A percentile compares a stretch with the other conserved stretches of the same genome.
Conservation (phyloP, 1,139 yeast species). For the Debaryomycetaceae sp. region DNA sequence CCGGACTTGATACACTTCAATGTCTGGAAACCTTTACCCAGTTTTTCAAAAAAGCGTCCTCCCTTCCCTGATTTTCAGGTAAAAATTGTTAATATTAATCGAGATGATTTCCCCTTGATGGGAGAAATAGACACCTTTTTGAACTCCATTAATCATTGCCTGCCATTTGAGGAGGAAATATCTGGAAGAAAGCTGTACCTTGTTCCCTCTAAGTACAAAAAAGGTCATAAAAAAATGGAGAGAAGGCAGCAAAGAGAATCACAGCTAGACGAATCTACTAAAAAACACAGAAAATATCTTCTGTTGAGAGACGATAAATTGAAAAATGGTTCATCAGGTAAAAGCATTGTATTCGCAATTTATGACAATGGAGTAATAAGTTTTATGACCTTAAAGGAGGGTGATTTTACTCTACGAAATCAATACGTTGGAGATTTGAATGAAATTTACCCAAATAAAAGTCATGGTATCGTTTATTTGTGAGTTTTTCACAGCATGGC, state of each 20-base stretch:
- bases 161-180: conserved; percentile 5
- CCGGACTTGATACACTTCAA: conserved; percentile 40
- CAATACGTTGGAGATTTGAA: conserved; percentile 9
- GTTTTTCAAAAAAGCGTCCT: conserved; percentile 66
- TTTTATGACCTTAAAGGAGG: conserved; percentile 58
- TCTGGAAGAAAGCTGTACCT: conserved; percentile 6
- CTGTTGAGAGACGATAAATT: conserved; percentile 25
- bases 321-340: conserved; percentile 41
- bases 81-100: conserved; percentile 53
- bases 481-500: not conserved
- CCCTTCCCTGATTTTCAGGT: conserved; percentile 77
- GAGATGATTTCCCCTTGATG: conserved; percentile 51
- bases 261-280: conserved; percentile 22
- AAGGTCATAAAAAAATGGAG: conserved; percentile 16
- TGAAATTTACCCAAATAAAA: conserved; percentile 10
- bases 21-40: conserved; percentile 82
- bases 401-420: conserved; percentile 51
- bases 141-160: conserved; percentile 15
- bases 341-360: conserved; percentile 58
- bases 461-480: conserved; percentile 20
- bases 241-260: conserved; percentile 24
- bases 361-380: conserved; percentile 73
- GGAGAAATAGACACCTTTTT: conserved; percentile 32
- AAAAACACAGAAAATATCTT: conserved; percentile 23
- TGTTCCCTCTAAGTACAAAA: conserved; percentile 2